A percentile compares a stretch with the other conserved stretches of the same genome.
Evolutionary conservation across 257 asterid species (phyloP).

Genomic region (Scutellaria baicalensis): DNA sequence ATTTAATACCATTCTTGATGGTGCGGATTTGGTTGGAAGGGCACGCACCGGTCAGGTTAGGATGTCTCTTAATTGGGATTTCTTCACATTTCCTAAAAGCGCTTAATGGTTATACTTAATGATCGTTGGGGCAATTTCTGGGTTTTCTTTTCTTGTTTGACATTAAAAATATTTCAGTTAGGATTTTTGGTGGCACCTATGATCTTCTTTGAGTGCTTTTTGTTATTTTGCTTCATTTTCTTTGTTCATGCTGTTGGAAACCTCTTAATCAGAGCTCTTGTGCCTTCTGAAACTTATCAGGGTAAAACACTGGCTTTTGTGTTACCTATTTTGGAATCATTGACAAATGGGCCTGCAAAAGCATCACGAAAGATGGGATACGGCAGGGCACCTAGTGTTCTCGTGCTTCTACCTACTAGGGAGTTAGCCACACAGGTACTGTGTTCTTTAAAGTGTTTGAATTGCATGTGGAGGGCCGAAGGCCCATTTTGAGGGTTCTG

Average conservation of each 20-base stretch:
- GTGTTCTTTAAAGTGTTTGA: neutral
- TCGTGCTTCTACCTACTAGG: conserved; percentile 90
- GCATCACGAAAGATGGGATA: conserved; percentile 60
- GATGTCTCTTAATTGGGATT: neutral
- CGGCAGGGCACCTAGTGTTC: conserved; percentile 83
- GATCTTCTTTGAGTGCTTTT: neutral
- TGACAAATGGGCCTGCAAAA: conserved; percentile 65
- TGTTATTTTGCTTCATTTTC: neutral
- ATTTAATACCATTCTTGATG: conserved; percentile 59
- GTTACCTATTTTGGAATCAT: conserved; percentile 81
- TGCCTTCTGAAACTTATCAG: conserved; percentile 23
- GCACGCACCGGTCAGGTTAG: conserved; percentile 93
- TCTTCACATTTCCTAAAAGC: neutral
- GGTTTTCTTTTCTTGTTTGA: neutral
- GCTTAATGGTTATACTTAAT: neutral
- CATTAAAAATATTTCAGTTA: neutral
- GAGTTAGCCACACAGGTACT: conserved; percentile 90
- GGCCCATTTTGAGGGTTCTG: neutral
- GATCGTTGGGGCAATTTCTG: neutral
- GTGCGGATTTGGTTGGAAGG: conserved; percentile 85
- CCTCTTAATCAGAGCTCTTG: neutral
- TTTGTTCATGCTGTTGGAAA: neutral
- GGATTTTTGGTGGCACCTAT: neutral
- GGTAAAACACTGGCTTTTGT: conserved; percentile 96
- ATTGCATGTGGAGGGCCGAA: neutral